phyloP scores from a whole-genome alignment of 345 rosid genomes.

The Pistacia integerrima region DNA sequence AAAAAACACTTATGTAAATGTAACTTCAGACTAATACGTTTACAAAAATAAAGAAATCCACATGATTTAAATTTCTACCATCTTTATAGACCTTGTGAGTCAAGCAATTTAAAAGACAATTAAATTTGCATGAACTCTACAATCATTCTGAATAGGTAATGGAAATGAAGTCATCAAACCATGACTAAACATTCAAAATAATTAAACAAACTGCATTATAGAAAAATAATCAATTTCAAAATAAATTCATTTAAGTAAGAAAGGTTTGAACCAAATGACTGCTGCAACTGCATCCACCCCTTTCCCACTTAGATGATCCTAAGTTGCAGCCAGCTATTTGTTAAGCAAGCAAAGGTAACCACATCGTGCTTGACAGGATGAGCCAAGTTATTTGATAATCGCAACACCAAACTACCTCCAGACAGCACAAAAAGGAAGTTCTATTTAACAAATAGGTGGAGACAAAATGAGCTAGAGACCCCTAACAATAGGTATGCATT shows the following conservation, averaged over 20 bases:
- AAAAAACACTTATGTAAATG: background rate
- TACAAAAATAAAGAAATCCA: background rate
- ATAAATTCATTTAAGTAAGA: background rate
- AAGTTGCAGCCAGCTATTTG: background rate
- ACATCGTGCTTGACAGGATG: background rate
- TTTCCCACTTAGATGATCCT: background rate
- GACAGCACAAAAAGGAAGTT: background rate
- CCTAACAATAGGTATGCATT: slow-evolving; percentile 1
- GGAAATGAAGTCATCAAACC: background rate
- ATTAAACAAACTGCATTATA: background rate
- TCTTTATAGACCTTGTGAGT: background rate
- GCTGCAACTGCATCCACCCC: background rate
- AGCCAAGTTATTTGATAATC: background rate
- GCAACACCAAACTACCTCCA: background rate
- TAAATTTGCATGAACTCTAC: slow-evolving; percentile 8
- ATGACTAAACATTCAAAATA: background rate
- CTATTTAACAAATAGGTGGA: background rate
- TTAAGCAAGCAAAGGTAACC: background rate
- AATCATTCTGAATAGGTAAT: background rate
- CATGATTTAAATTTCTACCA: too few species aligned
- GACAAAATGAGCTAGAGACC: background rate
- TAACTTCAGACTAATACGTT: slow-evolving; percentile 8
- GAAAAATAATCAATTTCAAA: background rate
- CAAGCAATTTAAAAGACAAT: background rate
- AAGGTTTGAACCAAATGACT: background rate